phyloP scores from a whole-genome alignment of 306 rosid genomes.

The Vachellia collinsii region DNA sequence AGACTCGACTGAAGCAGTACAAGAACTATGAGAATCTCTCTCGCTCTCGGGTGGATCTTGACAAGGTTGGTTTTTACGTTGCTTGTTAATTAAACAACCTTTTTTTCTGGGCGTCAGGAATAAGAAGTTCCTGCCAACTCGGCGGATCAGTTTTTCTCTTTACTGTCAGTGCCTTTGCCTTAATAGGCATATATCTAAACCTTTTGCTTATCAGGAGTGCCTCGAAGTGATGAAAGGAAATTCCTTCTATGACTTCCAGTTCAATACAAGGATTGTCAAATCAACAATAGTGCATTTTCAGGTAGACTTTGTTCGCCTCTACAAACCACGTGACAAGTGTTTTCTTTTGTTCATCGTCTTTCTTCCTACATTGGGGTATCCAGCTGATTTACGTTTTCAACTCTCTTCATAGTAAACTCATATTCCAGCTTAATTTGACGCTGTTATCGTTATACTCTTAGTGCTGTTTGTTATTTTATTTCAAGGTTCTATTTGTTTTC shows the following conservation, averaged over 20 bases:
- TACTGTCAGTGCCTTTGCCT: neutral
- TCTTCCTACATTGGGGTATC: neutral
- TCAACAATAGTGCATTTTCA: constrained; percentile 93
- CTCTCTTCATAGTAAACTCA: neutral
- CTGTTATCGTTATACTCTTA: neutral
- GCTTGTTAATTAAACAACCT: neutral
- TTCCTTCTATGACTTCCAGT: constrained; percentile 79
- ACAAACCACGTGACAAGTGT: neutral
- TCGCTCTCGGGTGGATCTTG: constrained; percentile 55
- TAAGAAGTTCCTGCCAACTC: neutral
- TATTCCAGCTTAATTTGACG: neutral
- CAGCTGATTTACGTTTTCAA: neutral
- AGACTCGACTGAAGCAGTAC: constrained; percentile 76
- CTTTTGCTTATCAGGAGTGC: constrained; percentile 59
- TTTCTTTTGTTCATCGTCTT: neutral
- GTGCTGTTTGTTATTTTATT: constrained; percentile 10
- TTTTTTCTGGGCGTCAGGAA: neutral
- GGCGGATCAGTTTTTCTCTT: neutral
- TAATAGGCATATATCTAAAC: neutral
- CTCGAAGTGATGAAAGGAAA: constrained; percentile 69
- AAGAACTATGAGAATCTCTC: constrained; percentile 77
- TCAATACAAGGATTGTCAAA: constrained; percentile 89
- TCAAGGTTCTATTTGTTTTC: neutral
- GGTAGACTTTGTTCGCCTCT: constrained; percentile 51
- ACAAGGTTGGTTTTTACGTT: constrained; percentile 48